Evolutionary conservation across 768 basidiomycete species (phyloP), one percentile per base, ranked within the genome.

Genomic region (Galerina marginata): DNA sequence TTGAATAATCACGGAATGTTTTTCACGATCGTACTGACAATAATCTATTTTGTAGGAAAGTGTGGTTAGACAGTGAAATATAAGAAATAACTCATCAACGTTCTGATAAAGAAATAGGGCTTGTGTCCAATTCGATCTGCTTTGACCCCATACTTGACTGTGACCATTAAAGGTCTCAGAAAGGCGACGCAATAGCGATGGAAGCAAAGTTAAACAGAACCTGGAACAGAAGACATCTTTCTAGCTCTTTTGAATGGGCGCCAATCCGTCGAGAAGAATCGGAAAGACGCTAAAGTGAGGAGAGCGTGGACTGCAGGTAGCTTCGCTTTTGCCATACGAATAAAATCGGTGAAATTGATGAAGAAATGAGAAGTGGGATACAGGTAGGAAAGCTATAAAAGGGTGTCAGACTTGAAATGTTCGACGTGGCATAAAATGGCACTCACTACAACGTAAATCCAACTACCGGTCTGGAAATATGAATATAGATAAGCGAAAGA

Each of bases 231-330:
- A 63, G 64, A 62, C 58, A 69, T 69, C 65, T 40, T 77, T 93
- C 72, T 93, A 74, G 92, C 92, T 93, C 91, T 73, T 72, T 85
- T 86, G 86, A 93, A 93, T 93, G 92, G 83, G 82, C 89, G 83
- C 83, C 88, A 77, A 84, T 75, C 85, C 87, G 87, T 90, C 67
- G 71, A 69, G 71, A 64, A 71, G 62, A 72, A 74, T 79, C 75
- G 83, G 84, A 81, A 85, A 72, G 88, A 85, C 86, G 86, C 88
- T 84, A 94, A 94, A 94, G 92, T 94, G 92, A 89, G 77, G 75
- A 77, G 88, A 90, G 89, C 87, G 61, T 61, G 39, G 23, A 50
- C 4, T 33, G 29, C 29, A 33, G 29, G 29, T 33, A 33, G 29
- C 29, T 33, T 33, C 29, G 20, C 20, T 20, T 20, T 20, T 20